A percentile compares a stretch with the other conserved stretches of the same genome.
These are phyloP conservation scores for Penicillium sp. DNA, from an alignment of 2,329 filamentous ascomycete genomes.

Conservation along the genomic window DNA sequence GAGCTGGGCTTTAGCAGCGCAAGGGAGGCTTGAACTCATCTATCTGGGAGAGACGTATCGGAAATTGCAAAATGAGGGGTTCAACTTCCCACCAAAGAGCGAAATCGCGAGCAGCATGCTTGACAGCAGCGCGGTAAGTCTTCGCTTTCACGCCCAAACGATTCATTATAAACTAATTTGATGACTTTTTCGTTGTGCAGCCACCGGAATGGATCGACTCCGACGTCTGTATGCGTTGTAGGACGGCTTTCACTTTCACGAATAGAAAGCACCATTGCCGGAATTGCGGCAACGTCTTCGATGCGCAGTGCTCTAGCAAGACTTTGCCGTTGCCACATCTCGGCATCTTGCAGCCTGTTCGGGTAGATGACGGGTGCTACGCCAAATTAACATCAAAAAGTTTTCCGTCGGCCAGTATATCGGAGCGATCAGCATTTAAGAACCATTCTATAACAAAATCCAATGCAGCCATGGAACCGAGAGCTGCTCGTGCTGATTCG, in stretches of 20 bases:
- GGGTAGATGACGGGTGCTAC: conserved; percentile 95
- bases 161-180: background rate
- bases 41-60: conserved; percentile 90
- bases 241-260: conserved; percentile 92
- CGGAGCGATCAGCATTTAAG: conserved; percentile 38
- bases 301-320: conserved; percentile 90
- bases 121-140: conserved; percentile 84
- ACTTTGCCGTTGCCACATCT: conserved; percentile 83
- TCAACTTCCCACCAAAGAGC: conserved; percentile 79
- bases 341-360: conserved; percentile 83
- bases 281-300: conserved; percentile 97
- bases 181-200: conserved; percentile 41
- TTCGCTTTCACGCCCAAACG: background rate
- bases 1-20: conserved; percentile 84
- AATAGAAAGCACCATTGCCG: conserved; percentile 98
- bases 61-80: conserved; percentile 77
- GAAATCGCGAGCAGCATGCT: conserved; percentile 95
- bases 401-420: conserved; percentile 39
- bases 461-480: conserved; percentile 78
- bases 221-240: conserved; percentile 97
- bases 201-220: conserved; percentile 97
- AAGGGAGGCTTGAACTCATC: conserved; percentile 73
- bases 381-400: conserved; percentile 76
- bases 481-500: conserved; percentile 81
- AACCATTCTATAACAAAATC: conserved; percentile 59